Evolutionary conservation across 2,329 filamentous ascomycete genomes (phyloP).

Genomic region (Fusarium tricinctum): DNA sequence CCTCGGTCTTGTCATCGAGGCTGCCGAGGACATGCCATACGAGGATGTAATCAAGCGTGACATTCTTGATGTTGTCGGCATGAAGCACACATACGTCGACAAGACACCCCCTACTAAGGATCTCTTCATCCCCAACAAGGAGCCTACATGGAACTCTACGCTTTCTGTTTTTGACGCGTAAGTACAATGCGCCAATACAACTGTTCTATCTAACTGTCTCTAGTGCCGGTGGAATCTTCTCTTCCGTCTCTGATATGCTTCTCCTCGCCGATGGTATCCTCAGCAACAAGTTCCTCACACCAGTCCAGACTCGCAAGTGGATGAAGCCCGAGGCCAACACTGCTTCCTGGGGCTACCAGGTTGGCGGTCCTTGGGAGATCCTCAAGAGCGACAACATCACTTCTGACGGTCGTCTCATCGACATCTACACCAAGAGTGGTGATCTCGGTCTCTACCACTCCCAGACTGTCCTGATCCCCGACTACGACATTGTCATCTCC

Average conservation of each 20-base stretch:
- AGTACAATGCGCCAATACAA: conserved; percentile 14
- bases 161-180: conserved; percentile 55
- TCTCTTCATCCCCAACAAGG: conserved; percentile 55
- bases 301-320: conserved; percentile 59
- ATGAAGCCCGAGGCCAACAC: conserved; percentile 60
- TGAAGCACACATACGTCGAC: conserved; percentile 58
- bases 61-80: conserved; percentile 59
- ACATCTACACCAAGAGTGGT: conserved; percentile 64
- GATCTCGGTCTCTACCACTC: conserved; percentile 59
- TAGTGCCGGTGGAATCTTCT: conserved; percentile 59
- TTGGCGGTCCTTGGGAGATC: conserved; percentile 65
- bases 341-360: conserved; percentile 54
- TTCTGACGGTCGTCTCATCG: conserved; percentile 57
- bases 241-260: conserved; percentile 59
- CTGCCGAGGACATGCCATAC: conserved; percentile 58
- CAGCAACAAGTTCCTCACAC: conserved; percentile 57
- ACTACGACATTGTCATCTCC: conserved; percentile 61
- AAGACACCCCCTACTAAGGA: conserved; percentile 51
- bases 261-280: conserved; percentile 60
- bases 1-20: conserved; percentile 62
- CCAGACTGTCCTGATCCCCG: conserved; percentile 59
- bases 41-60: conserved; percentile 56
- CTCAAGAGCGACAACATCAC: conserved; percentile 56
- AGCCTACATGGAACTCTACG: conserved; percentile 53
- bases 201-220: not conserved